phyloP scores from a whole-genome alignment of 2,329 filamentous ascomycete species.

The Alternaria sp. region DNA sequence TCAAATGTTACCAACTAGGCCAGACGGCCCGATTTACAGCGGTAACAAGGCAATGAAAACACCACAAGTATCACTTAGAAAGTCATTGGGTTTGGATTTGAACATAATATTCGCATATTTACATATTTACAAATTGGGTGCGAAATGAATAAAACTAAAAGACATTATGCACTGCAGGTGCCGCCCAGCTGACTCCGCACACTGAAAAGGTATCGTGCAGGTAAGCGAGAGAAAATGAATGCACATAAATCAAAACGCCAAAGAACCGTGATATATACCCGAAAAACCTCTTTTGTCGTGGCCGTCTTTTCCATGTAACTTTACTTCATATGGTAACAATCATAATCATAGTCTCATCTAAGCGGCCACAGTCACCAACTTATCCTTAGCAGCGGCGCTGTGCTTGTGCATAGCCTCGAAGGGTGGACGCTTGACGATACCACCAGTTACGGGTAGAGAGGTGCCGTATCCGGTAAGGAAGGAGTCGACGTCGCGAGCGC shows the following conservation, averaged over 20 bases:
- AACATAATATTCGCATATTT: constrained; percentile 26
- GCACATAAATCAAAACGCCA: constrained; percentile 23
- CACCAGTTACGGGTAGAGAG: constrained; percentile 86
- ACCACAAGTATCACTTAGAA: not conserved
- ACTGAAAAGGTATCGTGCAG: constrained; percentile 51
- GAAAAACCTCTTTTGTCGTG: constrained; percentile 8
- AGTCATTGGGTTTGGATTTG: not conserved
- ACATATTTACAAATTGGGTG: constrained; percentile 35
- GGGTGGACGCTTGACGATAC: constrained; percentile 86
- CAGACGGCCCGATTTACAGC: not conserved
- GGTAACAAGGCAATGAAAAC: not conserved
- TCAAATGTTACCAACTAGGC: not conserved
- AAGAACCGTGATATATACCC: constrained; percentile 21
- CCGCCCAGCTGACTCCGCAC: constrained; percentile 43
- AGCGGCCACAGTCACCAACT: constrained; percentile 52
- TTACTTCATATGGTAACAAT: constrained; percentile 14
- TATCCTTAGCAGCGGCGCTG: constrained; percentile 49
- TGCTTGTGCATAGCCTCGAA: constrained; percentile 68
- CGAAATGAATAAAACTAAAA: constrained; percentile 19
- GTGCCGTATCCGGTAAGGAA: constrained; percentile 81
- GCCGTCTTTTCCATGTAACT: constrained; percentile 12
- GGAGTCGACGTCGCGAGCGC: constrained; percentile 88
- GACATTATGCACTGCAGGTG: constrained; percentile 43
- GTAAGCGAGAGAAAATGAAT: constrained; percentile 37
- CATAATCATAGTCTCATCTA: constrained; percentile 25